phyloP scores from a whole-genome alignment of 208 protist genomes.

The Trypanosoma brucei region DNA sequence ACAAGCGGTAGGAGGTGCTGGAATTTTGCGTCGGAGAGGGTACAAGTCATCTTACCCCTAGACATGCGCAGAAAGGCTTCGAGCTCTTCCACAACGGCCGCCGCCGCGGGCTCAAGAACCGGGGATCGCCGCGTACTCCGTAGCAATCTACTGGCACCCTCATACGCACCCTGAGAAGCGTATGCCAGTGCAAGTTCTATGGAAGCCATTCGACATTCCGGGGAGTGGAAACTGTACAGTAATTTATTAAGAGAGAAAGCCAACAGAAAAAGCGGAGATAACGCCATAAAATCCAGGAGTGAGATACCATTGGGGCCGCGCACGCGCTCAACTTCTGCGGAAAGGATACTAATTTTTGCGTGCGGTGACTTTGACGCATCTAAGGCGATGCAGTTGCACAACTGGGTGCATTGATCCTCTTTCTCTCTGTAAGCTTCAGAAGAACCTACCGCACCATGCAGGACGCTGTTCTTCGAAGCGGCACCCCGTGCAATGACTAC shows the following conservation, averaged over 20 bases:
- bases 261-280: constrained; percentile 7
- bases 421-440: constrained; percentile 3
- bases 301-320: background rate
- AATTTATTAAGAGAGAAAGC: constrained; percentile 9
- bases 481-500: constrained; percentile 1
- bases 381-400: constrained; percentile 1
- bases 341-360: constrained; percentile 5
- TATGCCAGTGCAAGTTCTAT: constrained; percentile 13
- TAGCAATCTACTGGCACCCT: constrained; percentile 6
- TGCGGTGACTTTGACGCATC: constrained; percentile 8
- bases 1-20: constrained; percentile 2
- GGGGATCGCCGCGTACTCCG: background rate
- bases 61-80: background rate
- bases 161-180: constrained; percentile 3
- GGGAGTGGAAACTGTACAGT: background rate
- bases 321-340: background rate
- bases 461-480: background rate
- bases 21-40: background rate
- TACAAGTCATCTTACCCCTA: background rate
- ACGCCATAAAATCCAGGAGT: background rate
- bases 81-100: background rate
- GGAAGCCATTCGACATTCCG: constrained; percentile 4
- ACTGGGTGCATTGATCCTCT: constrained; percentile 1
- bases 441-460: background rate
- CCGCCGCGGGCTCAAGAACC: background rate